Conservation (phyloP, 495 filamentous ascomycete genomes). For the Hyphodiscus hymeniophilus region DNA sequence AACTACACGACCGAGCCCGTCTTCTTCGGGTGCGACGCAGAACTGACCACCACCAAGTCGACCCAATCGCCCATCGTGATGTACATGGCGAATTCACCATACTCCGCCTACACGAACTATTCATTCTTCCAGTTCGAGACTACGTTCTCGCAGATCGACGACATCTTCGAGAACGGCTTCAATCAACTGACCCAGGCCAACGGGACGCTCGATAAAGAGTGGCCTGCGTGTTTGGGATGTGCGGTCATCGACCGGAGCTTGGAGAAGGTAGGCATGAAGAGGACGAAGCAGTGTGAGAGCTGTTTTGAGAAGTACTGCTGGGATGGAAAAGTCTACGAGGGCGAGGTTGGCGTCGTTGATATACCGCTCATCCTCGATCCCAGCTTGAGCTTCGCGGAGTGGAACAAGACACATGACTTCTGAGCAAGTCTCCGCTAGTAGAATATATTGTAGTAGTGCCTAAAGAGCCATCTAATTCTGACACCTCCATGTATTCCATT, state of each 20-base stretch:
- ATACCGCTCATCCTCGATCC: slow-evolving; percentile 3
- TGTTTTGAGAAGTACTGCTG: slow-evolving; percentile 12
- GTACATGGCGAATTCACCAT: slow-evolving; percentile 9
- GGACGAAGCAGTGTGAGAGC: slow-evolving; percentile 6
- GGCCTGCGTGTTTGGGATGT: slow-evolving; percentile 13
- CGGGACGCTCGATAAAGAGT: slow-evolving; percentile 10
- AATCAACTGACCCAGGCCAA: slow-evolving; percentile 11
- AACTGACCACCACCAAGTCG: slow-evolving; percentile 3
- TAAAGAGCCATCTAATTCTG: too few species aligned
- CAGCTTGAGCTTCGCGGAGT: slow-evolving; percentile 5
- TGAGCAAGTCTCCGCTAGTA: too few species aligned
- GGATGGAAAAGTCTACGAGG: slow-evolving; percentile 8
- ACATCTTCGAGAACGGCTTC: slow-evolving; percentile 6
- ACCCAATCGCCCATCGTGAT: slow-evolving; percentile 10
- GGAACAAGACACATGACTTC: background rate
- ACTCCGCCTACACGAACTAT: slow-evolving; percentile 9
- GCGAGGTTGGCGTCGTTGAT: background rate
- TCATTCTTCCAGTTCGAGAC: background rate
- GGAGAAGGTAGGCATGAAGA: slow-evolving; percentile 10
- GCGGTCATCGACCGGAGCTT: slow-evolving; percentile 12
- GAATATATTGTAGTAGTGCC: too few species aligned
- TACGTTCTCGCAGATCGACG: slow-evolving; percentile 2
- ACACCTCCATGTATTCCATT: too few species aligned
- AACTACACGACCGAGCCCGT: slow-evolving; percentile 3
- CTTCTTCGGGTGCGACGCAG: slow-evolving; percentile 12